Evolutionary conservation across 768 basidiomycete genomes (phyloP).

Genomic region (Cystofilobasidium macerans): DNA sequence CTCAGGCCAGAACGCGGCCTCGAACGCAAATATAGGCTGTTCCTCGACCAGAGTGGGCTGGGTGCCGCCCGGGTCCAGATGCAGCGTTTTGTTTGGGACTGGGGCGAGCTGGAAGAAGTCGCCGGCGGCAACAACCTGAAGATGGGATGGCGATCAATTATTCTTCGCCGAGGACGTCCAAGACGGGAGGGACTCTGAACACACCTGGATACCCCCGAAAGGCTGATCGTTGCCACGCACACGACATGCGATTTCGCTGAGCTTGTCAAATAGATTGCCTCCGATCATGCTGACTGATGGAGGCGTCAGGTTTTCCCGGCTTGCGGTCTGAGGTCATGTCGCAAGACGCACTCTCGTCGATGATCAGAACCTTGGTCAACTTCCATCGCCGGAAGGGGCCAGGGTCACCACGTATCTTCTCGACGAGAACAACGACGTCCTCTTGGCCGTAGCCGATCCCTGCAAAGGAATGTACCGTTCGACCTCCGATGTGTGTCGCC

Average conservation of each 20-base stretch:
- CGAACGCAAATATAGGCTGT: slow-evolving; percentile 60
- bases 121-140: slow-evolving; percentile 13
- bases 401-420: background rate
- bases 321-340: no score
- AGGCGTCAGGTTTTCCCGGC: no score
- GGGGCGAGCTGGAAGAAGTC: slow-evolving; percentile 22
- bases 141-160: no score
- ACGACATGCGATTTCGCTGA: background rate
- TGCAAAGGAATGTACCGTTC: slow-evolving; percentile 1
- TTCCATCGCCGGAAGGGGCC: background rate
- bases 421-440: background rate
- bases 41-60: no score
- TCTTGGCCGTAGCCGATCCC: slow-evolving; percentile 8
- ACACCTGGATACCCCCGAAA: slow-evolving; percentile 24
- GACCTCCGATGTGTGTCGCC: slow-evolving; percentile 7
- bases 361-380: slow-evolving; percentile 9
- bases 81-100: background rate
- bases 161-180: no score
- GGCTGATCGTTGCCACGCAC: background rate
- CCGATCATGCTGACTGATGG: slow-evolving; percentile 23
- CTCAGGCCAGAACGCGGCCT: slow-evolving; percentile 64
- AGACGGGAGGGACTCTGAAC: no score
- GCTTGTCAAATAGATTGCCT: slow-evolving; percentile 16
- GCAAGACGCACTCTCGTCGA: no score
- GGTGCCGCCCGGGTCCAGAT: no score